phyloP scores from a whole-genome alignment of 2,329 filamentous ascomycete genomes.

The Colletotrichum liaoningense region DNA sequence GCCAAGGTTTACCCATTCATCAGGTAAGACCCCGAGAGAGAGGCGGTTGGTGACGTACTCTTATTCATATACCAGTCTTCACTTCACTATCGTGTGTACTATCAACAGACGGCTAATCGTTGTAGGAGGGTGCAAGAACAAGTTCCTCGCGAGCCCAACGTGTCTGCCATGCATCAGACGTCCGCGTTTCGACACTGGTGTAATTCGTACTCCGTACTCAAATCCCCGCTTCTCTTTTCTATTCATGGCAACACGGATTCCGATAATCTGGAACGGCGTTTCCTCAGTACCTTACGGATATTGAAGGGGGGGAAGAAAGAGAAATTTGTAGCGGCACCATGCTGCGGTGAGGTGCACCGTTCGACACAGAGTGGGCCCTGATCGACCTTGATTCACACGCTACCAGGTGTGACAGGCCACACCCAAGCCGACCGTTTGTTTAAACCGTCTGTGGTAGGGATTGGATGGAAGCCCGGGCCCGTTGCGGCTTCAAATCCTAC shows the following conservation, averaged over 20 bases:
- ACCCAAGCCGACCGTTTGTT: conserved; percentile 11
- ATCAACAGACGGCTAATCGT: neutral
- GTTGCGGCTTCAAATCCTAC: conserved; percentile 21
- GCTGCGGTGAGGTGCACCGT: neutral
- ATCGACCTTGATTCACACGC: conserved; percentile 16
- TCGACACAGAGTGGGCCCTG: neutral
- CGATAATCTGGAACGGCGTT: conserved; percentile 21
- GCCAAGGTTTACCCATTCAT: conserved; percentile 4
- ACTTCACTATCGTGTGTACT: neutral
- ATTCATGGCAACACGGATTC: conserved; percentile 7
- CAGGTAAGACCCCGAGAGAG: neutral
- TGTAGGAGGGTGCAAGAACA: neutral
- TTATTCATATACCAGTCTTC: neutral
- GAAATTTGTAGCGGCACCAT: neutral
- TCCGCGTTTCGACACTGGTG: neutral
- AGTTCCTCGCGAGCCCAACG: too few relatives aligned
- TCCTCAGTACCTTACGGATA: neutral
- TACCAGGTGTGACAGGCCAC: conserved; percentile 11
- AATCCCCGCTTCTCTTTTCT: neutral
- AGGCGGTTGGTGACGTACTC: neutral
- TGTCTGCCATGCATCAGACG: too few relatives aligned
- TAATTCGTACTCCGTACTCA: neutral
- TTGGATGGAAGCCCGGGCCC: neutral
- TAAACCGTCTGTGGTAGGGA: neutral
- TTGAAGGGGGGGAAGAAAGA: neutral